These are phyloP conservation scores for Phylloporus sp. DNA, from an alignment of 768 basidiomycete genomes.

Conservation along the genomic window DNA sequence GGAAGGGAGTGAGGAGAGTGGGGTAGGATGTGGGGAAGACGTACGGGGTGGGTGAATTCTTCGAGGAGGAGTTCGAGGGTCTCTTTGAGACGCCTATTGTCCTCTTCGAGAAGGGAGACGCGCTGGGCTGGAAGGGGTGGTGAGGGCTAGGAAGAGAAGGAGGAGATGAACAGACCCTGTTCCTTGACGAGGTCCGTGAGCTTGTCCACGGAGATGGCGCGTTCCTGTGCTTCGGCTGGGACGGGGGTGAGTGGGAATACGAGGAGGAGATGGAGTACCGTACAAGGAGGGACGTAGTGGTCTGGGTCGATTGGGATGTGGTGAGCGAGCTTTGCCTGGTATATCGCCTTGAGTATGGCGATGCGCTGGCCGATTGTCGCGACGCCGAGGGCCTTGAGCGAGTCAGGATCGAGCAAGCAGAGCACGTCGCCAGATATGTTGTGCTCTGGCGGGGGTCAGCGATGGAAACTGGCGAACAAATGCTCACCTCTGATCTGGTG, in stretches of 20 bases:
- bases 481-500: conserved; percentile 65
- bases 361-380: conserved; percentile 88
- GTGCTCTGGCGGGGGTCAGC: too few species aligned
- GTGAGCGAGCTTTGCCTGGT: conserved; percentile 80
- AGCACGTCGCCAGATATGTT: conserved; percentile 89
- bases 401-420: conserved; percentile 75
- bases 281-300: conserved; percentile 87
- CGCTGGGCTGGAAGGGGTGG: conserved; percentile 51
- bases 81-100: conserved; percentile 65
- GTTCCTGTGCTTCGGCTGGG: conserved; percentile 57
- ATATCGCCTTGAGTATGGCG: conserved; percentile 87
- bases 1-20: too few species aligned
- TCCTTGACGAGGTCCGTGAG: conserved; percentile 64
- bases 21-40: too few species aligned
- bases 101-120: conserved; percentile 65
- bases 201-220: conserved; percentile 56
- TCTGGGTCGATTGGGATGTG: conserved; percentile 78
- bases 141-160: neutral
- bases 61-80: conserved; percentile 61
- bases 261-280: conserved; percentile 27
- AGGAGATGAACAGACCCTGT: conserved; percentile 50
- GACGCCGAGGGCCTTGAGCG: conserved; percentile 83
- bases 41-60: conserved; percentile 51
- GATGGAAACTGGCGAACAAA: conserved; percentile 3
- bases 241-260: neutral